Evolutionary conservation across 176 grass and related monocot species (phyloP), one percentile per base, ranked within the genome.

Genomic region (Musa schizocarpa): DNA sequence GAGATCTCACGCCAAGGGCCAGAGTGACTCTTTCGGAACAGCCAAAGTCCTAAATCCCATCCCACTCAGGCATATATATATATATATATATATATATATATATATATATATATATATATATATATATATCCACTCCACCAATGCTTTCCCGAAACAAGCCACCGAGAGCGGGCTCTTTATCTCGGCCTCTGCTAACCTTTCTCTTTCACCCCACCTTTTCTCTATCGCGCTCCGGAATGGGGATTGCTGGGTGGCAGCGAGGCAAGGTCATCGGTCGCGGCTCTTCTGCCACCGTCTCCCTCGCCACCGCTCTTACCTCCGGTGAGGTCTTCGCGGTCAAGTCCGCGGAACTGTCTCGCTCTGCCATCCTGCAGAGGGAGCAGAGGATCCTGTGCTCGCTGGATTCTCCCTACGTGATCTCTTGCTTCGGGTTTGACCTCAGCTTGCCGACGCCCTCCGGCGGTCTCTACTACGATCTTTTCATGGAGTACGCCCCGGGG

Each of bases 261-360:
- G 70, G 70, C 48, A 19, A 19, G 70, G 4, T 48, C 20, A 72
- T 72, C 50, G 70, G 70, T 48, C 70, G 70, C 50, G 70, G 70
- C 50, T 72, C 70, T 49, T 53, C 52, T 11, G 50, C 71, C 2
- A 54, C 71, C 20, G 71, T 73, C 71, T 73, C 50, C 50, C 10
- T 73, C 20, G 71, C 71, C 50, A 73, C 50, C 71, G 16, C 13
- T 59, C 20, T 14, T 4, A 14, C 52, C 52, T 54, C 71, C 50
- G 71, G 71, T 20, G 20, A 73, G 11, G 52, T 73, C 52, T 73
- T 73, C 52, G 50, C 71, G 5, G 52, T 55, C 50, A 73, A 73
- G 71, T 73, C 71, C 11, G 71, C 71, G 10, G 50, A 26, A 9
- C 21, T 54, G 19, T 23, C 71, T 73, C 71, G 34, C 52, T 23